Evolutionary conservation across 2,329 filamentous ascomycete genomes (phyloP), one percentile per base, ranked within the genome.

Genomic region (Biscogniauxia marginata): DNA sequence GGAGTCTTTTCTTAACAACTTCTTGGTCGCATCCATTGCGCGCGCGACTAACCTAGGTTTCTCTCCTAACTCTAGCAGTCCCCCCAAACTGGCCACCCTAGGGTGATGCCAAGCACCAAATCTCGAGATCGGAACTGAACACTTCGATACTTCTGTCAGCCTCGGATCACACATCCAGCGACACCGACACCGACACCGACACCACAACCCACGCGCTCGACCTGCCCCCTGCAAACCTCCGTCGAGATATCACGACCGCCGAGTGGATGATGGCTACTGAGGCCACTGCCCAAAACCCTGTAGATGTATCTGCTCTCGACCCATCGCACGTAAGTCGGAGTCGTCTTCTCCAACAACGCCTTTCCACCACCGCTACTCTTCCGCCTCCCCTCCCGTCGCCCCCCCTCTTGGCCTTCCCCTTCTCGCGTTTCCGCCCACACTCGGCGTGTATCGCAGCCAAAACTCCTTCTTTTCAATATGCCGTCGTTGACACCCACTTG

Each of bases 191-290:
- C 52, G 47, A 52, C n/a, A 53, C 21, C 45, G 7, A 39, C 51
- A 44, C 22, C 45, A 30, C 46, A 21, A 24, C 25, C 21, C 47
- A 43, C 53, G 20, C 54, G 21, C 52, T 46, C 53, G 47, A 57
- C 47, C 51, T 48, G 50, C 47, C 49, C 21, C 55, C 23, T 20
- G 20, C 48, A 4, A 7, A 43, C 19, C 24, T 19, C 23, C 19
- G 30, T 19, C 21, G 20, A 23, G 20, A 39, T 22, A 25, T 16
- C 22, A 47, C 60, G 58, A 63, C 59, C 46, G 53, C 56, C 30
- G 60, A 61, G 60, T 65, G 69, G 70, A 72, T 70, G 70, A 72
- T 72, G 70, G 70, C 70, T 67, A 66, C 69, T 61, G 67, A 70
- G 67, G 67, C 69, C 66, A 68, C 61, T 56, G 57, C 64, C 53